phyloP scores from a whole-genome alignment of 2,329 filamentous ascomycete species.

The Lecanicillium sp. region DNA sequence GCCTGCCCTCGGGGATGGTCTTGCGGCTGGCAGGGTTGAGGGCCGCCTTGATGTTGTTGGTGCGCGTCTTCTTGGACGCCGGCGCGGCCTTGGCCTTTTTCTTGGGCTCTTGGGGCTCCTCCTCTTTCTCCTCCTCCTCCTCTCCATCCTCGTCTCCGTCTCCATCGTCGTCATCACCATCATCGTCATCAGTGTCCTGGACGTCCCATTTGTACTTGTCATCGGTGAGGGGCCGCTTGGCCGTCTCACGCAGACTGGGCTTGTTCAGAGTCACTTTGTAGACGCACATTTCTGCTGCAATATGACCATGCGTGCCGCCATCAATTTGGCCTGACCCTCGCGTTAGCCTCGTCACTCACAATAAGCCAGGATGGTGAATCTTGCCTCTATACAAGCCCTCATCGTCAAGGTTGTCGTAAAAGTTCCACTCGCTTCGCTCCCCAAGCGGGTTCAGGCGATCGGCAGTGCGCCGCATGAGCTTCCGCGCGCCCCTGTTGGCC shows the following conservation, averaged over 20 bases:
- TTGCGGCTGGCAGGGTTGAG: constrained; percentile 3
- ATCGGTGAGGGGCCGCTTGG: not conserved
- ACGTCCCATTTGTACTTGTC: not conserved
- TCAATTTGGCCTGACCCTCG: not conserved
- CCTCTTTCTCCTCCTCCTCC: not conserved
- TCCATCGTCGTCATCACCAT: not conserved
- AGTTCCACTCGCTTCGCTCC: not conserved
- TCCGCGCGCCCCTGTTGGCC: constrained; percentile 6
- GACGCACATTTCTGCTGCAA: constrained; percentile 8
- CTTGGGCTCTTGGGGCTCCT: not conserved
- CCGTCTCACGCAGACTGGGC: not conserved
- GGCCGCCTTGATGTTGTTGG: not conserved
- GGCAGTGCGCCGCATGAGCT: constrained; percentile 5
- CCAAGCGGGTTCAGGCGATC: not conserved
- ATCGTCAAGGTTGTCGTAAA: constrained; percentile 5
- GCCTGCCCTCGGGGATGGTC: constrained; percentile 8
- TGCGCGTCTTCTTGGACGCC: not conserved
- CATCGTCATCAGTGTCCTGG: not conserved
- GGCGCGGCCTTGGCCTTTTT: not conserved
- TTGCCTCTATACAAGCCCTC: constrained; percentile 11
- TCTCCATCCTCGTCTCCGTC: not conserved
- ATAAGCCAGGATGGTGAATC: too few relatives aligned
- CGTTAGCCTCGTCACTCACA: not conserved
- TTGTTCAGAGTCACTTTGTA: constrained; percentile 8
- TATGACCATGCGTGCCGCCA: not conserved